These are phyloP conservation scores for Hypoxylon sp. DNA, from an alignment of 2,329 filamentous ascomycete species.

Conservation along the genomic window DNA sequence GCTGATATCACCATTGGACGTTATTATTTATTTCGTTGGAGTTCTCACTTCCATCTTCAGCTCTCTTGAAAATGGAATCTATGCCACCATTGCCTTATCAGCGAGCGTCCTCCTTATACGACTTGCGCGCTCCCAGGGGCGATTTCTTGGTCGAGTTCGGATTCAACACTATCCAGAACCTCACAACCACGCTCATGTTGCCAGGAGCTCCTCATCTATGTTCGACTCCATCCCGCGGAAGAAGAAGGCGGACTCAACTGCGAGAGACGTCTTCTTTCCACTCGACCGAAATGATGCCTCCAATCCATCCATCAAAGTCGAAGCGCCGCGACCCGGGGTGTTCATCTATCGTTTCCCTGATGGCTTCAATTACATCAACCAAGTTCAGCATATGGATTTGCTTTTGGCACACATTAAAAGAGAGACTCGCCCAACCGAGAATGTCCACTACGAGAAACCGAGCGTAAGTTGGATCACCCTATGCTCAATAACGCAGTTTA, in stretches of 20 bases:
- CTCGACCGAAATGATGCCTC: conserved; percentile 17
- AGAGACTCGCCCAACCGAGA: conserved; percentile 7
- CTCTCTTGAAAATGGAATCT: conserved; percentile 19
- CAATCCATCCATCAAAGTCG: conserved; percentile 3
- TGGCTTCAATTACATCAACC: conserved; percentile 20
- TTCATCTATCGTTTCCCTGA: conserved; percentile 23
- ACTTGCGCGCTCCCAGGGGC: conserved; percentile 5
- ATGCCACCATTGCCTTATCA: conserved; percentile 10
- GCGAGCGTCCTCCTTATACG: neutral
- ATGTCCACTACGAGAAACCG: neutral
- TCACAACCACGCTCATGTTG: neutral
- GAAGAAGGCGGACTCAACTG: too few species aligned
- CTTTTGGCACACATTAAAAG: neutral
- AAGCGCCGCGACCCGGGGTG: conserved; percentile 7
- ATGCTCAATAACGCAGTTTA: neutral
- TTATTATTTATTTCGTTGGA: conserved; percentile 8
- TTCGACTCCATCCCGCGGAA: neutral
- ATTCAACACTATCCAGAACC: neutral
- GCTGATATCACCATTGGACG: conserved; percentile 15
- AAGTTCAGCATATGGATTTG: conserved; percentile 16
- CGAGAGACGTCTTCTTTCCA: conserved; percentile 13
- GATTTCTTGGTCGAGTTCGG: conserved; percentile 8
- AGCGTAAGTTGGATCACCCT: conserved; percentile 3
- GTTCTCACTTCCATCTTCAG: conserved; percentile 15
- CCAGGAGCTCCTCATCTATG: neutral